A percentile compares a stretch with the other conserved stretches of the same genome.
Conservation (phyloP, 2,329 filamentous ascomycete genomes). For the Rhynchosporium graminicola region DNA sequence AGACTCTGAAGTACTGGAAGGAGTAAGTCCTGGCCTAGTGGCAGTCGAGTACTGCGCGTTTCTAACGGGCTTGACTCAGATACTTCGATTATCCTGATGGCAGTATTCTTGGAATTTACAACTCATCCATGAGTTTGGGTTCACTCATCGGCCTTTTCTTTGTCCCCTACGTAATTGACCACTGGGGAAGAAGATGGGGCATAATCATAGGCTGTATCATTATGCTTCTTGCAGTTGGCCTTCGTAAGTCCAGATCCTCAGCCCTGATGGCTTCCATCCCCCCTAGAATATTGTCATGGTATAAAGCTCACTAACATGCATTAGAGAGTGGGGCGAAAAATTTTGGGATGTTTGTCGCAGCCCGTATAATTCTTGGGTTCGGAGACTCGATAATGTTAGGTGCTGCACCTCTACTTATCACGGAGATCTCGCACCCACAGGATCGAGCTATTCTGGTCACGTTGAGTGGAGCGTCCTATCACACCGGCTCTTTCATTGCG, state of each 20-base stretch:
- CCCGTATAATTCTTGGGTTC: slow-evolving; percentile 40
- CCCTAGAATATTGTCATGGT: slow-evolving; percentile 19
- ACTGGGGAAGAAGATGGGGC: slow-evolving; percentile 46
- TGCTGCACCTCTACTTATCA: slow-evolving; percentile 42
- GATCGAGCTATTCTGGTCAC: slow-evolving; percentile 38
- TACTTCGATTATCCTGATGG: slow-evolving; percentile 34
- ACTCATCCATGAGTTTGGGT: slow-evolving; percentile 48
- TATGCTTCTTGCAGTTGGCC: slow-evolving; percentile 43
- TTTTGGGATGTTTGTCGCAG: slow-evolving; percentile 44
- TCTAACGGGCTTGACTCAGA: slow-evolving; percentile 1
- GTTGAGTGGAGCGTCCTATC: too few relatives aligned
- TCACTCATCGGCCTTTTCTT: slow-evolving; percentile 47
- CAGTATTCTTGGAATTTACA: slow-evolving; percentile 44
- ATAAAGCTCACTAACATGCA: too few relatives aligned
- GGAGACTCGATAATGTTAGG: slow-evolving; percentile 44
- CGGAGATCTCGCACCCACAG: slow-evolving; percentile 42
- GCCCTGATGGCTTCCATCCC: slow-evolving; percentile 41
- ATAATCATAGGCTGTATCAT: slow-evolving; percentile 46
- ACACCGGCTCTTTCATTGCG: slow-evolving; percentile 26
- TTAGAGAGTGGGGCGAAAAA: slow-evolving; percentile 31
- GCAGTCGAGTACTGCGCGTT: background rate
- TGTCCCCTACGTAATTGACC: slow-evolving; percentile 48
- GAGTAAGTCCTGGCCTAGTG: slow-evolving; percentile 29
- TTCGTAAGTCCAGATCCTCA: too few relatives aligned
- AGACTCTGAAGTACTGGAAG: slow-evolving; percentile 48